Evolutionary conservation across 768 basidiomycete genomes (phyloP).

Genomic region (Collybia nuda): DNA sequence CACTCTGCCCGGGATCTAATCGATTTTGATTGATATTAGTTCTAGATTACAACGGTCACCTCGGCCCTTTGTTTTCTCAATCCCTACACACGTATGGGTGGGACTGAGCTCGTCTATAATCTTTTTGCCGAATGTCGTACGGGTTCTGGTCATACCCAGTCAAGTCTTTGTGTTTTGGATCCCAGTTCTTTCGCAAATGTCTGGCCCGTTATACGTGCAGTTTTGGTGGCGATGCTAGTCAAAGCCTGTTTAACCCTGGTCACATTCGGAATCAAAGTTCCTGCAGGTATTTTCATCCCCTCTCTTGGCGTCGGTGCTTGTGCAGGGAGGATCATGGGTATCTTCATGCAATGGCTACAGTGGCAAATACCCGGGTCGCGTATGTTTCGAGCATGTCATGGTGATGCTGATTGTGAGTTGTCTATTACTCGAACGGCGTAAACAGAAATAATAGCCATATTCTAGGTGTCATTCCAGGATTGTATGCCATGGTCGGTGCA

Average conservation of each 20-base stretch:
- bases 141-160: conserved; percentile 52
- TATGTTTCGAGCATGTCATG: conserved; percentile 67
- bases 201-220: conserved; percentile 60
- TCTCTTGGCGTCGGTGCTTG: conserved; percentile 94
- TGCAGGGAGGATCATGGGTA: conserved; percentile 84
- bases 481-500: conserved; percentile 96
- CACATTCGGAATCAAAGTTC: conserved; percentile 91
- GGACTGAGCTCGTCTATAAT: conserved; percentile 92
- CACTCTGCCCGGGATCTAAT: conserved; percentile 2
- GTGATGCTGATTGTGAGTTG: conserved; percentile 62
- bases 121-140: conserved; percentile 85
- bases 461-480: conserved; percentile 73
- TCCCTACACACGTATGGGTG: conserved; percentile 89
- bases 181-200: conserved; percentile 54
- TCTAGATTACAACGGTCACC: conserved; percentile 76
- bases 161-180: conserved; percentile 70
- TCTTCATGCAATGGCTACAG: conserved; percentile 76
- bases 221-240: conserved; percentile 77
- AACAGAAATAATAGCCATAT: neutral
- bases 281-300: conserved; percentile 96
- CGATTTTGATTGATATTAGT: conserved; percentile 4
- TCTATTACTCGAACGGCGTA: neutral
- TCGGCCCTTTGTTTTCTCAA: conserved; percentile 81
- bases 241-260: conserved; percentile 81
- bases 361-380: conserved; percentile 54